A percentile compares a stretch with the other conserved stretches of the same genome.
phyloP scores from a whole-genome alignment of 257 asterid genomes.

The Lantana camara region DNA sequence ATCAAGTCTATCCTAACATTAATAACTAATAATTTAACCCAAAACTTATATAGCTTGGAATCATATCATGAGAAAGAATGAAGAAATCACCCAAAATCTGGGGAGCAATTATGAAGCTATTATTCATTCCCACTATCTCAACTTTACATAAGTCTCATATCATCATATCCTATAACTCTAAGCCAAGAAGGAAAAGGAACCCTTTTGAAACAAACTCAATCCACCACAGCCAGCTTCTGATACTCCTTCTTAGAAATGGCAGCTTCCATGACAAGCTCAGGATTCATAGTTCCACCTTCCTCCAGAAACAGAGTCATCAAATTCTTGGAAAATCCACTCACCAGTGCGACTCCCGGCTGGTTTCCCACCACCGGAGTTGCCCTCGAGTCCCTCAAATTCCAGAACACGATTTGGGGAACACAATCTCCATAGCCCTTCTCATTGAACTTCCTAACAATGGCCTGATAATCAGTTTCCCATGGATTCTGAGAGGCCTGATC shows the following conservation, averaged over 20 bases:
- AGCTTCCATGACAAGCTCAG: slow-evolving; percentile 45
- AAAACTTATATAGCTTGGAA: too few relatives aligned
- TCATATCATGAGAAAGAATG: too few relatives aligned
- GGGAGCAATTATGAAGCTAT: too few relatives aligned
- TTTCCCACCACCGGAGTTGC: slow-evolving; percentile 44
- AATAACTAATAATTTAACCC: too few relatives aligned
- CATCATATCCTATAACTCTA: too few relatives aligned
- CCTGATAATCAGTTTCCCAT: slow-evolving; percentile 53
- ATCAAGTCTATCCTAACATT: too few relatives aligned
- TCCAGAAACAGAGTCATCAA: slow-evolving; percentile 45
- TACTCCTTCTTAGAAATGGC: slow-evolving; percentile 51
- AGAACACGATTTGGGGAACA: slow-evolving; percentile 59
- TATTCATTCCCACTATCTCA: too few relatives aligned
- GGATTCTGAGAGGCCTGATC: slow-evolving; percentile 27
- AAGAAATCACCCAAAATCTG: too few relatives aligned
- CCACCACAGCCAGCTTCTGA: slow-evolving; percentile 37
- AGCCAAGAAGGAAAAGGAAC: too few relatives aligned
- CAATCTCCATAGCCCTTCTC: slow-evolving; percentile 37
- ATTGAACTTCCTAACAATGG: slow-evolving; percentile 40
- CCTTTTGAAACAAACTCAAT: slow-evolving; percentile 21
- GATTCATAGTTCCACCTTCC: slow-evolving; percentile 25
- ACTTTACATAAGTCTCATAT: not conserved
- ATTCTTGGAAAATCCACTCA: slow-evolving; percentile 56
- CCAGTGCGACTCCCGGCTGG: slow-evolving; percentile 43
- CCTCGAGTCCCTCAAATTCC: slow-evolving; percentile 52